Evolutionary conservation across 2,329 filamentous ascomycete genomes (phyloP).

Genomic region (Pseudocercospora vitis): DNA sequence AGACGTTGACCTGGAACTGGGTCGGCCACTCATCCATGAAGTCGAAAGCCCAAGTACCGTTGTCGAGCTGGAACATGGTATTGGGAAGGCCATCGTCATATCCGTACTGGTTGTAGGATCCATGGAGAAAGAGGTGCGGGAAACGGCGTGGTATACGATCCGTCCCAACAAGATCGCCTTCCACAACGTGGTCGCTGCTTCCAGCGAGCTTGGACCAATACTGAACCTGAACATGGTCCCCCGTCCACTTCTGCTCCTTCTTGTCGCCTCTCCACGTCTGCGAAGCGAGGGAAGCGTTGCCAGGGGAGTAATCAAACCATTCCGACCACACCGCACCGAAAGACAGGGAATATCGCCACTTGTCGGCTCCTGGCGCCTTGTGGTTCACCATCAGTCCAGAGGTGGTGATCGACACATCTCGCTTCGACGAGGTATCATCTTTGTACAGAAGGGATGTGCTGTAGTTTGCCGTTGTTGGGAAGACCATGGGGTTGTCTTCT

Average conservation of each 20-base stretch:
- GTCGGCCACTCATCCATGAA: conserved; percentile 66
- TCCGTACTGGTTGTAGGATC: conserved; percentile 63
- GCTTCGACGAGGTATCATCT: conserved; percentile 30
- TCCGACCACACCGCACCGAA: conserved; percentile 61
- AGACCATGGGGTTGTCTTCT: conserved; percentile 60
- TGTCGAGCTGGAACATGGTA: conserved; percentile 50
- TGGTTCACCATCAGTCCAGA: conserved; percentile 56
- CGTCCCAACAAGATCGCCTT: conserved; percentile 54
- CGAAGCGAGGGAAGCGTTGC: conserved; percentile 49
- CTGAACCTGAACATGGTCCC: conserved; percentile 62
- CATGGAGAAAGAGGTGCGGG: conserved; percentile 64
- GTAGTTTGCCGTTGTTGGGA: conserved; percentile 58
- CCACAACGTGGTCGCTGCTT: conserved; percentile 61
- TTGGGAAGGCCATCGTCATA: conserved; percentile 62
- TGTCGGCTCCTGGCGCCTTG: conserved; percentile 60
- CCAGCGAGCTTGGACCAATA: conserved; percentile 62
- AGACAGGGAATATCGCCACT: conserved; percentile 62
- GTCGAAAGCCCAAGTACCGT: conserved; percentile 58
- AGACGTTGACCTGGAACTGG: conserved; percentile 62
- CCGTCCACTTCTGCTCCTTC: conserved; percentile 58
- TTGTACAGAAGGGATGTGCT: conserved; percentile 54
- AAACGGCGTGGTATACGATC: conserved; percentile 50
- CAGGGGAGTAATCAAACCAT: conserved; percentile 58
- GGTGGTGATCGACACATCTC: conserved; percentile 36
- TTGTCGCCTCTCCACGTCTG: conserved; percentile 59